A percentile compares a stretch with the other conserved stretches of the same genome.
Conservation (phyloP, 192 early-diverging fungal genomes). For the Phycomyces nitens region DNA sequence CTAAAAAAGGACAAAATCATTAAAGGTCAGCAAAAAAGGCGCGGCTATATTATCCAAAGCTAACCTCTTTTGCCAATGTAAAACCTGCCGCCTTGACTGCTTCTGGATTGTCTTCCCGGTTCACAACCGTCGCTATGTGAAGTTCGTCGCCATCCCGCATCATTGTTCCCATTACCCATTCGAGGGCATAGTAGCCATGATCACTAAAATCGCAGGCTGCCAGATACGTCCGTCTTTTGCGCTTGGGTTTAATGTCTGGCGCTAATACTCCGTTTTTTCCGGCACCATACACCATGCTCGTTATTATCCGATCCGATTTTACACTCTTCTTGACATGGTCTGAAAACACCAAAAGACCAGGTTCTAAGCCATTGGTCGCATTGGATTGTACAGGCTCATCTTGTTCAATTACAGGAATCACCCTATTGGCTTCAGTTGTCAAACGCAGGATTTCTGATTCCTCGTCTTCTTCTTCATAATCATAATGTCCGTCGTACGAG, state of each 20-base stretch:
- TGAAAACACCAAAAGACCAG: constrained; percentile 14
- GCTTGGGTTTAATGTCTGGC: neutral
- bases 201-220: constrained; percentile 51
- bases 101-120: constrained; percentile 39
- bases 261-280: neutral
- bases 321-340: constrained; percentile 7
- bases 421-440: too few species aligned
- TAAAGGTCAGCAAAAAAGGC: neutral
- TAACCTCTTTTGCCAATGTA: constrained; percentile 31
- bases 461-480: too few species aligned
- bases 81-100: constrained; percentile 20
- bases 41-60: neutral
- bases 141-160: constrained; percentile 49
- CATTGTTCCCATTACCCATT: constrained; percentile 48
- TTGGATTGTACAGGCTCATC: too few species aligned
- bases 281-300: constrained; percentile 16
- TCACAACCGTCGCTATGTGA: constrained; percentile 45
- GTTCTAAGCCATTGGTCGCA: too few species aligned
- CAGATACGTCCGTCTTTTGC: constrained; percentile 33
- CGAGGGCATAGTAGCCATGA: constrained; percentile 46
- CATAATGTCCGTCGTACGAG: too few species aligned
- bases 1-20: constrained; percentile 13
- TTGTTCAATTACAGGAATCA: too few species aligned
- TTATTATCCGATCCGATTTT: constrained; percentile 13
- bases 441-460: too few species aligned